These are phyloP conservation scores for Aspergillus sp. DNA, from an alignment of 2,329 filamentous ascomycete species.

Conservation along the genomic window DNA sequence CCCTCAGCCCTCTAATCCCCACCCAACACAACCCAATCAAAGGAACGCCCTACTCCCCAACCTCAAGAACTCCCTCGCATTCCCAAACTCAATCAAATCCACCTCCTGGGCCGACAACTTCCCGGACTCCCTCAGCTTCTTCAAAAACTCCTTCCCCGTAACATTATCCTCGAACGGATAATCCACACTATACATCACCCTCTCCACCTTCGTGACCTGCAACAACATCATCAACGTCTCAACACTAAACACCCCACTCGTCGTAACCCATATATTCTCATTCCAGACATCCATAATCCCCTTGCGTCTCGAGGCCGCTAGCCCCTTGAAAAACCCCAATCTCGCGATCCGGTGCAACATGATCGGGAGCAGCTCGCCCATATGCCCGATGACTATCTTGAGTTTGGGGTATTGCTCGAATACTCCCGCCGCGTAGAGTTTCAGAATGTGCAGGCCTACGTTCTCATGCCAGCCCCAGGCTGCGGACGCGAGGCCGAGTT, in stretches of 20 bases:
- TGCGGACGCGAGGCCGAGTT: conserved; percentile 22
- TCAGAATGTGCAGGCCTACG: conserved; percentile 38
- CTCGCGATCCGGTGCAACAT: conserved; percentile 49
- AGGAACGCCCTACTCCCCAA: not conserved
- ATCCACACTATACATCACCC: conserved; percentile 16
- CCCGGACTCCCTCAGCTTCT: conserved; percentile 52
- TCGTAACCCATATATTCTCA: conserved; percentile 17
- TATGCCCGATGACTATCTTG: conserved; percentile 58
- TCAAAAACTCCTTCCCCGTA: conserved; percentile 51
- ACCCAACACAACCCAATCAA: too few relatives aligned
- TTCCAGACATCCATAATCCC: conserved; percentile 45
- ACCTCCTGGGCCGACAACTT: conserved; percentile 53
- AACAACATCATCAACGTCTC: conserved; percentile 12
- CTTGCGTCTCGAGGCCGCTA: not conserved
- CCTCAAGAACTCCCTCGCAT: conserved; percentile 53
- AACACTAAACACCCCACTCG: conserved; percentile 12
- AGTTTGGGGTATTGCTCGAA: conserved; percentile 58
- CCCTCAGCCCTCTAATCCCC: too few relatives aligned
- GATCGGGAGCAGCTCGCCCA: conserved; percentile 57
- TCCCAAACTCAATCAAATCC: conserved; percentile 52
- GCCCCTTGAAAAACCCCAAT: conserved; percentile 39
- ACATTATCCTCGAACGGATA: conserved; percentile 54
- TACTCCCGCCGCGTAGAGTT: conserved; percentile 54
- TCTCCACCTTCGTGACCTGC: conserved; percentile 5
- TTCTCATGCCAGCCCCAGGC: conserved; percentile 43